Evolutionary conservation across 371 early-diverging fungal genomes (phyloP).

Genomic region (Vairimorpha apis): DNA sequence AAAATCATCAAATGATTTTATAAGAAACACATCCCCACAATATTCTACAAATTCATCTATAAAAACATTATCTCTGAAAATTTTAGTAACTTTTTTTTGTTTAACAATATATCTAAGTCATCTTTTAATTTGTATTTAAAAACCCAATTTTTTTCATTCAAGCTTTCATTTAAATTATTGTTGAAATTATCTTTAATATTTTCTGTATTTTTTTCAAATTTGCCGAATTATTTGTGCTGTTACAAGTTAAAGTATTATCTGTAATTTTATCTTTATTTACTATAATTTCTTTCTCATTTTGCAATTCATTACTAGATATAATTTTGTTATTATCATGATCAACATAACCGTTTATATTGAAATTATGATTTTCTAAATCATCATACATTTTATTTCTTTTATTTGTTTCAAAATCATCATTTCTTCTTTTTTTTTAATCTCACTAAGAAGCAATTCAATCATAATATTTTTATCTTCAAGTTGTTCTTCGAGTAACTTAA

Average conservation of each 20-base stretch:
- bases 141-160: neutral
- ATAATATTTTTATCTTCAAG: conserved; percentile 38
- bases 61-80: conserved; percentile 26
- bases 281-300: neutral
- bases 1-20: conserved; percentile 34
- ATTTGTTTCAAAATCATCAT: neutral
- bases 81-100: neutral
- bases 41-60: conserved; percentile 20
- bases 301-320: neutral
- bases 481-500: conserved; percentile 22
- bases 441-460: conserved; percentile 30
- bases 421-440: conserved; percentile 6
- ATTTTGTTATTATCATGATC: neutral
- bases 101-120: conserved; percentile 18
- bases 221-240: no score
- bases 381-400: neutral
- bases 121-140: conserved; percentile 16
- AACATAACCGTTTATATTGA: no score
- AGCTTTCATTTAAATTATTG: neutral
- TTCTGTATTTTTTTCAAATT: no score
- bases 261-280: no score
- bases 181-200: no score
- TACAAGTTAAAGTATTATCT: neutral
- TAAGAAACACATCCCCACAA: conserved; percentile 5
- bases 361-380: no score